phyloP scores from a whole-genome alignment of 148 eudicot species.

The Heliosperma pusillum region DNA sequence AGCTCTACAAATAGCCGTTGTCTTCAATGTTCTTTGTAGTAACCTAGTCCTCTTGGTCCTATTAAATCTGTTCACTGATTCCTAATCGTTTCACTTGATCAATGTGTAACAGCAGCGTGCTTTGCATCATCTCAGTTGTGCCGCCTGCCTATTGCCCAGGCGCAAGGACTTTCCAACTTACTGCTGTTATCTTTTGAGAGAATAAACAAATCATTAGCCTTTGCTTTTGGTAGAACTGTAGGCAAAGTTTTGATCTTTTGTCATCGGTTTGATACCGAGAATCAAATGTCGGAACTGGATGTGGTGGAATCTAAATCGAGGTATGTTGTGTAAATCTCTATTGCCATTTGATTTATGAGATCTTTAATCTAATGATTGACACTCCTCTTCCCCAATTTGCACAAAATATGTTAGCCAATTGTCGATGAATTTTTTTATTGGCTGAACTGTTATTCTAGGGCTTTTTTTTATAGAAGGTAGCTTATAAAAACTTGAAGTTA shows the following conservation, averaged over 20 bases:
- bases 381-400: background rate
- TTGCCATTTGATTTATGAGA: background rate
- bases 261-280: background rate
- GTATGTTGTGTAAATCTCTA: constrained; percentile 14
- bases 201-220: background rate
- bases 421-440: background rate
- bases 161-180: background rate
- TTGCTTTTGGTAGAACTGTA: background rate
- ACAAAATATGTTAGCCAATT: background rate
- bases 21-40: no score
- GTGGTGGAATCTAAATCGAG: constrained; percentile 31
- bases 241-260: background rate
- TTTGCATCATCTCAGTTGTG: constrained; percentile 2
- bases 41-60: background rate
- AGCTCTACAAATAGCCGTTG: background rate
- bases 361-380: background rate
- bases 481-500: background rate
- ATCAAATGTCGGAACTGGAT: constrained; percentile 33
- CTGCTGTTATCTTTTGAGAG: background rate
- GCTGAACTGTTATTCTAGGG: background rate
- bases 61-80: background rate
- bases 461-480: constrained; percentile 9
- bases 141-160: background rate
- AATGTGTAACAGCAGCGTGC: background rate
- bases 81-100: background rate